Conservation (phyloP, 495 filamentous ascomycete species). For the Lasiosphaeria hispida region DNA sequence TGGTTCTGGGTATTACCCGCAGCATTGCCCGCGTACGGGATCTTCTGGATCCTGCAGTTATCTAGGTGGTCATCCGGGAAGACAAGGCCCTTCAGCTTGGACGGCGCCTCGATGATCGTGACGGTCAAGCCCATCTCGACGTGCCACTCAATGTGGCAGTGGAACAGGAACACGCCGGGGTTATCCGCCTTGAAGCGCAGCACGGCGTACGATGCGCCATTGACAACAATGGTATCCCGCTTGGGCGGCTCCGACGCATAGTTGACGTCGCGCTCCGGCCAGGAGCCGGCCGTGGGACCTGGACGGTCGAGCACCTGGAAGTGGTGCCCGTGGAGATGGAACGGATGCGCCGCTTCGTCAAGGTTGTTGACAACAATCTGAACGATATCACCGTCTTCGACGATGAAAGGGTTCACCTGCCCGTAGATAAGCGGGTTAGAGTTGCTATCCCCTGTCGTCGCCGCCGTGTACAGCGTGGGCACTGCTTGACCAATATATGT, state of each 20-base stretch:
- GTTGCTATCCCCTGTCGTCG: slow-evolving; percentile 59
- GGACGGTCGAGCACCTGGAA: slow-evolving; percentile 68
- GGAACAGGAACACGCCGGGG: slow-evolving; percentile 76
- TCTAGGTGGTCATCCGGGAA: slow-evolving; percentile 64
- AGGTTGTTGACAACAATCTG: slow-evolving; percentile 81
- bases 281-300: slow-evolving; percentile 31
- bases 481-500: slow-evolving; percentile 74
- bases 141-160: slow-evolving; percentile 84
- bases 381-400: slow-evolving; percentile 63
- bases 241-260: slow-evolving; percentile 43
- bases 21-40: slow-evolving; percentile 65
- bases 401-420: slow-evolving; percentile 64
- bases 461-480: slow-evolving; percentile 72
- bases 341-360: slow-evolving; percentile 58
- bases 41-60: slow-evolving; percentile 51
- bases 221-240: slow-evolving; percentile 57
- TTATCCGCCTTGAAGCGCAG: slow-evolving; percentile 63
- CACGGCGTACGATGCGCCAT: slow-evolving; percentile 54
- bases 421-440: slow-evolving; percentile 69
- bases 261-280: slow-evolving; percentile 37
- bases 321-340: slow-evolving; percentile 68
- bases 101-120: slow-evolving; percentile 69
- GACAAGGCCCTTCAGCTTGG: slow-evolving; percentile 52
- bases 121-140: slow-evolving; percentile 68
- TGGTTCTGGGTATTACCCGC: slow-evolving; percentile 66